Conservation (phyloP, 202 grass and related monocot genomes). For the Setaria italica region DNA sequence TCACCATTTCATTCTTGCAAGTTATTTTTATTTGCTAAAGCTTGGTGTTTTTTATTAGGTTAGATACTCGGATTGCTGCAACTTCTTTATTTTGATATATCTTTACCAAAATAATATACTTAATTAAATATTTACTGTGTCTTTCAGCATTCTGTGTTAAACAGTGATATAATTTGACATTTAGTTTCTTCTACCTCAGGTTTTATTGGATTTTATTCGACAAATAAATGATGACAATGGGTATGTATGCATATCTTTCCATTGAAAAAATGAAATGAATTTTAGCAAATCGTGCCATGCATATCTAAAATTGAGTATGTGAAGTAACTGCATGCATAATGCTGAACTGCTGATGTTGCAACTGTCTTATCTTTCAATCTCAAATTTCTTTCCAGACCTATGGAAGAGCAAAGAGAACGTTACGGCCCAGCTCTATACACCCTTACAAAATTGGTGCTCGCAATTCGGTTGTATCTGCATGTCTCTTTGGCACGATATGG, state of each 20-base stretch:
- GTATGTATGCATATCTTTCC: conserved; percentile 53
- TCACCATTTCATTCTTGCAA: conserved; percentile 34
- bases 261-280: conserved; percentile 14
- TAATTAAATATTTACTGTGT: conserved; percentile 11
- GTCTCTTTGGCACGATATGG: conserved; percentile 63
- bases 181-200: conserved; percentile 53
- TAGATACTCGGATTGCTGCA: conserved; percentile 11
- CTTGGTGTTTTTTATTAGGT: conserved; percentile 2
- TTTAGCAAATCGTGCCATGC: not conserved
- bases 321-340: conserved; percentile 10
- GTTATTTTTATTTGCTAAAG: not conserved
- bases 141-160: conserved; percentile 31
- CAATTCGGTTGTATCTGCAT: conserved; percentile 78
- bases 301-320: conserved; percentile 9
- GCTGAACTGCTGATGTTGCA: conserved; percentile 9
- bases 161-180: conserved; percentile 36
- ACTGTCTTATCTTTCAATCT: conserved; percentile 34
- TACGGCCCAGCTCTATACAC: conserved; percentile 90
- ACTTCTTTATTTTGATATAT: conserved; percentile 21
- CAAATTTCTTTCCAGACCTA: conserved; percentile 67
- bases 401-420: conserved; percentile 96
- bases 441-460: conserved; percentile 77
- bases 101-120: conserved; percentile 18
- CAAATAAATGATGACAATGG: conserved; percentile 98
- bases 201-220: conserved; percentile 93